Percentiles rank a stretch among this genome's conserved stretches.
Evolutionary conservation across 2,329 filamentous ascomycete species (phyloP).

Genomic region (Botrytis fragariae): DNA sequence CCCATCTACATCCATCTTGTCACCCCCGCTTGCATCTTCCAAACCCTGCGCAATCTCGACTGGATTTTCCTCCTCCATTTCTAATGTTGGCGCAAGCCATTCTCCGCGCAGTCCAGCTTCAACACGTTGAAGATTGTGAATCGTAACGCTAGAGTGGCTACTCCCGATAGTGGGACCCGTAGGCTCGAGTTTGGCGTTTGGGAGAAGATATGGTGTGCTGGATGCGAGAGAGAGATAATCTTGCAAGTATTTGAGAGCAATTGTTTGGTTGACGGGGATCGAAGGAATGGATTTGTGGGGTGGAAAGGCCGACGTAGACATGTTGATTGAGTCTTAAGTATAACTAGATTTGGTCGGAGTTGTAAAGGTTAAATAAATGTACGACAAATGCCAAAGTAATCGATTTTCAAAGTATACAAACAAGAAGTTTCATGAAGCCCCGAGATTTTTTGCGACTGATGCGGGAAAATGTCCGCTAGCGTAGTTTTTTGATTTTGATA

Average conservation of each 20-base stretch:
- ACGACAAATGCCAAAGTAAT: background rate
- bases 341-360: background rate
- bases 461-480: slow-evolving; percentile 28
- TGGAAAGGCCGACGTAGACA: slow-evolving; percentile 38
- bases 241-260: slow-evolving; percentile 36
- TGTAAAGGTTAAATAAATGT: background rate
- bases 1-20: slow-evolving; percentile 35
- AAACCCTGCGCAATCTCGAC: slow-evolving; percentile 33
- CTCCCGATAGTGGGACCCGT: slow-evolving; percentile 35
- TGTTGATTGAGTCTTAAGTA: slow-evolving; percentile 23
- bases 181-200: slow-evolving; percentile 38
- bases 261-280: slow-evolving; percentile 32
- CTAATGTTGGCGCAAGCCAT: slow-evolving; percentile 44
- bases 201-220: slow-evolving; percentile 35
- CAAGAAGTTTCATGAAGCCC: background rate
- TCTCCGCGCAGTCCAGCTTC: slow-evolving; percentile 52
- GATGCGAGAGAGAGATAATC: slow-evolving; percentile 34
- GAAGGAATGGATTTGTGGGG: slow-evolving; percentile 33
- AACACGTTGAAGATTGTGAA: slow-evolving; percentile 53
- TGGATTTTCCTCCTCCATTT: slow-evolving; percentile 37
- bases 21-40: slow-evolving; percentile 30
- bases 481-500: slow-evolving; percentile 17
- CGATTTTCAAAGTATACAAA: background rate
- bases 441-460: slow-evolving; percentile 22
- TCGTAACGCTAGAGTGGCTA: slow-evolving; percentile 41